These are phyloP conservation scores for Alternaria arbusti DNA, from an alignment of 2,329 filamentous ascomycete species.

Conservation along the genomic window DNA sequence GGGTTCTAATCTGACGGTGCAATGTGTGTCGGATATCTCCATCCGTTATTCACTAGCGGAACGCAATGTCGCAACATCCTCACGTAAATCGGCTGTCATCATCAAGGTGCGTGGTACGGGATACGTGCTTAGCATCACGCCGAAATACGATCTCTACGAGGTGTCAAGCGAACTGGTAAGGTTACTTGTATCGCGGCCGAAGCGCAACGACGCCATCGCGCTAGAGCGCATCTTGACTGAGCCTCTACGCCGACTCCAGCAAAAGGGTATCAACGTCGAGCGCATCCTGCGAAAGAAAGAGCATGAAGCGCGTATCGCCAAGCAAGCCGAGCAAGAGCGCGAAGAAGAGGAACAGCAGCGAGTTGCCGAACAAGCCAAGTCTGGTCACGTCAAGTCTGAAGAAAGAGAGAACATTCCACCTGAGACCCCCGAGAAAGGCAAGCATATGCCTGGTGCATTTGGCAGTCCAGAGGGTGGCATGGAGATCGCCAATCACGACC, in stretches of 20 bases:
- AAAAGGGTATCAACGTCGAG: slow-evolving; percentile 95
- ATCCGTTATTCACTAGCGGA: slow-evolving; percentile 78
- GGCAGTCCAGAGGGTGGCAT: slow-evolving; percentile 42
- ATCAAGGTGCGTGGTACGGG: slow-evolving; percentile 71
- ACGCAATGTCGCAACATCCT: slow-evolving; percentile 60
- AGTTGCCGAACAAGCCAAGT: slow-evolving; percentile 38
- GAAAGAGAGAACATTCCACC: slow-evolving; percentile 23
- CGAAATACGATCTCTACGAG: slow-evolving; percentile 84
- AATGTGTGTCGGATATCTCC: slow-evolving; percentile 78
- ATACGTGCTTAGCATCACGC: slow-evolving; percentile 77
- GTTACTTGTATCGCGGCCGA: slow-evolving; percentile 79
- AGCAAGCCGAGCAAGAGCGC: slow-evolving; percentile 75
- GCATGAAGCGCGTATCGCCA: slow-evolving; percentile 84
- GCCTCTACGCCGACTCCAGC: slow-evolving; percentile 79
- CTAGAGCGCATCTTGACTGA: slow-evolving; percentile 90
- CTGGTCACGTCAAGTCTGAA: slow-evolving; percentile 21
- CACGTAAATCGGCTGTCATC: slow-evolving; percentile 70
- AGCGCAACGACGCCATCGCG: slow-evolving; percentile 86
- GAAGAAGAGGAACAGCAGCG: slow-evolving; percentile 66
- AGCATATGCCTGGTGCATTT: slow-evolving; percentile 47
- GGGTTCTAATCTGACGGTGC: slow-evolving; percentile 80
- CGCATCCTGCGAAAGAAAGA: slow-evolving; percentile 88
- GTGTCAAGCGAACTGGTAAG: slow-evolving; percentile 86
- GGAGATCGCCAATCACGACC: slow-evolving; percentile 35
- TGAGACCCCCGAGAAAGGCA: slow-evolving; percentile 37